phyloP scores from a whole-genome alignment of 1,139 yeast genomes.

The Blastobotrys persicus region DNA sequence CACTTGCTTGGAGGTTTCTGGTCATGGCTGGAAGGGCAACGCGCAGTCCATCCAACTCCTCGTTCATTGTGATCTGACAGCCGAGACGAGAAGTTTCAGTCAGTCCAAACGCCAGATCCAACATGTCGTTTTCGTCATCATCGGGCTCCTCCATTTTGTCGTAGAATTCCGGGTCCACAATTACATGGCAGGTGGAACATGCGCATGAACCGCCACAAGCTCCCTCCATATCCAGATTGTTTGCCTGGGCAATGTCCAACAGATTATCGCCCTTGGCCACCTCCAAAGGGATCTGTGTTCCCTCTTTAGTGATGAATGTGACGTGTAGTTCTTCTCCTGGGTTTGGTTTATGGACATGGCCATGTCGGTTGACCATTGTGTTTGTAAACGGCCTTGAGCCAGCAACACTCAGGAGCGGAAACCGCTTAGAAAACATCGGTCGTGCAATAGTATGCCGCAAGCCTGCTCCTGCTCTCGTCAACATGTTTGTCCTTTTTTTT shows the following conservation, averaged over 20 bases:
- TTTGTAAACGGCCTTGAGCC: conserved; percentile 5
- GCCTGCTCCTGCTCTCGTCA: conserved; percentile 4
- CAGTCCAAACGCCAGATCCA: conserved; percentile 93
- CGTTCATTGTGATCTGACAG: conserved; percentile 86
- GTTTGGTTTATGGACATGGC: conserved; percentile 84
- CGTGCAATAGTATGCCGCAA: neutral
- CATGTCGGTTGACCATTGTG: conserved; percentile 48
- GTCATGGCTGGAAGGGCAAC: conserved; percentile 99
- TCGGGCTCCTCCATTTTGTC: conserved; percentile 92
- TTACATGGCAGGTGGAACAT: conserved; percentile 95
- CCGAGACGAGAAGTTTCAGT: conserved; percentile 93
- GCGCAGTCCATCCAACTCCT: conserved; percentile 86
- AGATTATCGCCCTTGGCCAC: conserved; percentile 91
- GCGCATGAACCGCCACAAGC: conserved; percentile 99
- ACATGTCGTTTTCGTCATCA: conserved; percentile 97
- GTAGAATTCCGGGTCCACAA: conserved; percentile 90
- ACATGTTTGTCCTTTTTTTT: neutral
- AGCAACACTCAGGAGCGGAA: neutral
- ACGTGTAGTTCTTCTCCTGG: conserved; percentile 91
- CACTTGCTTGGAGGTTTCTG: conserved; percentile 77
- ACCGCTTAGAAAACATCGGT: neutral
- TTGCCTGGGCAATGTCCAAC: conserved; percentile 91
- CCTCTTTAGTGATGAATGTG: conserved; percentile 91
- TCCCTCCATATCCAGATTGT: conserved; percentile 94
- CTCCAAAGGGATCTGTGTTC: conserved; percentile 73